Percentiles rank a stretch among this genome's conserved stretches.
These are phyloP conservation scores for Cymbidium sinense DNA, from an alignment of 106 monocot species.

Conservation along the genomic window DNA sequence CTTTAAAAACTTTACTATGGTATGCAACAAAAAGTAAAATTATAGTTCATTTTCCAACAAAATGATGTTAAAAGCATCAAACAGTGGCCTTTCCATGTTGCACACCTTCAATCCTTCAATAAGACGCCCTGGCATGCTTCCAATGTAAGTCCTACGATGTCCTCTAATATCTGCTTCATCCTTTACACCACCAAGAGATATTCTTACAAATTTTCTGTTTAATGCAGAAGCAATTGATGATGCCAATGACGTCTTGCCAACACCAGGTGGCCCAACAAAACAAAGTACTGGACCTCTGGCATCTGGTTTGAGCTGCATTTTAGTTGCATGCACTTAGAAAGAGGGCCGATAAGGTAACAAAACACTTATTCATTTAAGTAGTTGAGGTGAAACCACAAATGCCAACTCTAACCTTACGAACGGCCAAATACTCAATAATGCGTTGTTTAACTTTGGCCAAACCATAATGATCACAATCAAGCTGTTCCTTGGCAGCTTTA, in stretches of 20 bases:
- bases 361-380: background rate
- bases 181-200: constrained; percentile 97
- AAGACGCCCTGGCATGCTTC: constrained; percentile 99
- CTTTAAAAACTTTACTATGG: background rate
- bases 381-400: background rate
- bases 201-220: constrained; percentile 85
- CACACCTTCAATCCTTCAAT: constrained; percentile 93
- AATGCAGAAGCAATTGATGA: constrained; percentile 95
- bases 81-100: background rate
- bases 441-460: constrained; percentile 93
- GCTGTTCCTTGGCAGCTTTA: constrained; percentile 78
- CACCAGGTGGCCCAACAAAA: constrained; percentile 99
- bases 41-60: background rate
- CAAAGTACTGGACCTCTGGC: constrained; percentile 91
- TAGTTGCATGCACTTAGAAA: background rate
- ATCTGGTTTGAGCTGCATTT: constrained; percentile 98
- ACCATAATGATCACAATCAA: constrained; percentile 92
- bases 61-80: background rate
- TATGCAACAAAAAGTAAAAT: background rate
- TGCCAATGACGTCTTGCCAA: constrained; percentile 98
- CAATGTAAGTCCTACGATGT: constrained; percentile 94
- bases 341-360: background rate
- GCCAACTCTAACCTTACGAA: constrained; percentile 66
- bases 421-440: constrained; percentile 96
- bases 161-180: constrained; percentile 99